These are phyloP conservation scores for Aspergillus heteromorphus DNA, from an alignment of 495 filamentous ascomycete genomes.

Conservation along the genomic window DNA sequence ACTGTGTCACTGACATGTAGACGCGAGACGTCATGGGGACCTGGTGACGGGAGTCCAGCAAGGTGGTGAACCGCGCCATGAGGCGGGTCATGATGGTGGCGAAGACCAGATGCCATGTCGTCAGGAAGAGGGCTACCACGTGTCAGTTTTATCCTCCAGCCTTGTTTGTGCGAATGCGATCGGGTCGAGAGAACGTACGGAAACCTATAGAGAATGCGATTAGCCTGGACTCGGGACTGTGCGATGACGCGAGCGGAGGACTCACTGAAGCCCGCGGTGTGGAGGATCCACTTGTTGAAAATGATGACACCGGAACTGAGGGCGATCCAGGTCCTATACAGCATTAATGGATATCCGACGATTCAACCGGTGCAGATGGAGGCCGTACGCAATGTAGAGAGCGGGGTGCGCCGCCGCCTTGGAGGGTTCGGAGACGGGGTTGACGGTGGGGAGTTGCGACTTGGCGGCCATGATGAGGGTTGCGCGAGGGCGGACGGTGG, in stretches of 20 bases:
- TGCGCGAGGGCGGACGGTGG: background rate
- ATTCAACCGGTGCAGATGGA: background rate
- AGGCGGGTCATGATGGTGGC: slow-evolving; percentile 82
- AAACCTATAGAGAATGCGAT: slow-evolving; percentile 28
- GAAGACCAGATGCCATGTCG: slow-evolving; percentile 82
- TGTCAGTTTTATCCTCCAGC: background rate
- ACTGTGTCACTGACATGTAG: slow-evolving; percentile 51
- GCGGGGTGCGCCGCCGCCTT: background rate
- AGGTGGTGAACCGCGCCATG: slow-evolving; percentile 69
- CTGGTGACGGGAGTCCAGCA: slow-evolving; percentile 78
- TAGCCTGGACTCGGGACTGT: background rate
- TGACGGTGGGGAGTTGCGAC: background rate
- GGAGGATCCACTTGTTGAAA: slow-evolving; percentile 96
- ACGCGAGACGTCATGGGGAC: slow-evolving; percentile 82
- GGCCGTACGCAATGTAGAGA: slow-evolving; percentile 2
- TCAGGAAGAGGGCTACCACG: slow-evolving; percentile 60
- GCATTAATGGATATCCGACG: background rate
- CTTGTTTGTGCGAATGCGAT: background rate
- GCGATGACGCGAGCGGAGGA: background rate
- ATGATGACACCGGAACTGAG: slow-evolving; percentile 87
- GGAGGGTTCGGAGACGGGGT: background rate
- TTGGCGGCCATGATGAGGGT: background rate
- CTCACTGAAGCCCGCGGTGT: slow-evolving; percentile 73
- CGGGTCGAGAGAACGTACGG: slow-evolving; percentile 17
- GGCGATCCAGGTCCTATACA: slow-evolving; percentile 70